Conservation (phyloP, 306 rosid genomes). For the Vigna trinervia region DNA sequence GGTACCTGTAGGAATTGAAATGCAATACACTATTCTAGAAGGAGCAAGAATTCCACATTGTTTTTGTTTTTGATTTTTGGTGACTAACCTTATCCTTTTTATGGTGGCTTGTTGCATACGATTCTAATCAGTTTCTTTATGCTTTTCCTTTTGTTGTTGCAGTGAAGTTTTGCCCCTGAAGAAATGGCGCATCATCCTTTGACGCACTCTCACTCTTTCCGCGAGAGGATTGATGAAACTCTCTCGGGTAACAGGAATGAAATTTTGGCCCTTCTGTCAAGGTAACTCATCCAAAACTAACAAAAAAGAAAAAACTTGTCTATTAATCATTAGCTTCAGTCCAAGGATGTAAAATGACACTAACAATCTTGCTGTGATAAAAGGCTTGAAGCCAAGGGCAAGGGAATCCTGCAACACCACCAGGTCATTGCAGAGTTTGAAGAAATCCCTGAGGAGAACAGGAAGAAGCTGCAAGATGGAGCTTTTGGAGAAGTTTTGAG, state of each 20-base stretch:
- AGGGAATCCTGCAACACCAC: slow-evolving; percentile 91
- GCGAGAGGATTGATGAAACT: slow-evolving; percentile 56
- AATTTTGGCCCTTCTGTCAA: slow-evolving; percentile 50
- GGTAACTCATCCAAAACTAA: slow-evolving; percentile 32
- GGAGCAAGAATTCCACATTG: background rate
- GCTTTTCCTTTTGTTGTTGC: background rate
- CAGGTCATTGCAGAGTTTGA: slow-evolving; percentile 89
- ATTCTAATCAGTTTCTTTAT: slow-evolving; percentile 19
- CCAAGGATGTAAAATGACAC: slow-evolving; percentile 32
- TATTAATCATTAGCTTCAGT: background rate
- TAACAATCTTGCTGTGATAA: background rate
- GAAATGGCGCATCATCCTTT: slow-evolving; percentile 45
- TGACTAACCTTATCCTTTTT: slow-evolving; percentile 38
- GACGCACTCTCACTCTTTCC: slow-evolving; percentile 49
- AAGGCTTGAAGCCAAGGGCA: slow-evolving; percentile 74
- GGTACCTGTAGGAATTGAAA: slow-evolving; percentile 34
- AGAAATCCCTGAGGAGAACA: slow-evolving; percentile 74
- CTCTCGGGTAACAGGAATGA: slow-evolving; percentile 52
- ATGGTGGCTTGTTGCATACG: slow-evolving; percentile 9
- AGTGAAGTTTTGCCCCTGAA: slow-evolving; percentile 23
- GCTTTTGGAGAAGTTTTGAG: slow-evolving; percentile 81
- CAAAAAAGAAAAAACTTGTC: background rate
- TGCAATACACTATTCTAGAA: slow-evolving; percentile 25
- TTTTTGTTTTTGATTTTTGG: slow-evolving; percentile 40
- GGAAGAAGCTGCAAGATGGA: slow-evolving; percentile 65